Evolutionary conservation across 768 basidiomycete species (phyloP).

Genomic region (Hemileccinum rubropunctum): DNA sequence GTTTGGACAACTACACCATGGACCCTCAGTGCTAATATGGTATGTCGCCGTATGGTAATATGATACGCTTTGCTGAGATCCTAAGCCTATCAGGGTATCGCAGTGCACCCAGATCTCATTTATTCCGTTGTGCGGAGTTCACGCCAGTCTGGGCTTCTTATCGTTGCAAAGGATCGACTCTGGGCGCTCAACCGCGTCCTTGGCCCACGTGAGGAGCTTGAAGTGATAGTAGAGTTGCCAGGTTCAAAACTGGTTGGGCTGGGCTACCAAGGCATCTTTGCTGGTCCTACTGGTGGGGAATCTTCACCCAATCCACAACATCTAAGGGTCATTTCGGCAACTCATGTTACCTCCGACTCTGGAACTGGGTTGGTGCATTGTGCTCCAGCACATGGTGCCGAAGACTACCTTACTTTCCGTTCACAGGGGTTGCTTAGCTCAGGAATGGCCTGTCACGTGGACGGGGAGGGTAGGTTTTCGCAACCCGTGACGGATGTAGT

Average conservation of each 20-base stretch:
- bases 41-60: constrained; percentile 31
- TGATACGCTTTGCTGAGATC: not conserved
- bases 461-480: constrained; percentile 71
- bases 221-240: constrained; percentile 19
- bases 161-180: constrained; percentile 54
- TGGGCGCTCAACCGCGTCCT: constrained; percentile 30
- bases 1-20: constrained; percentile 99
- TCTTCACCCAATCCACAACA: not conserved
- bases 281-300: constrained; percentile 18
- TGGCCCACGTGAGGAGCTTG: constrained; percentile 20
- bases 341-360: constrained; percentile 81
- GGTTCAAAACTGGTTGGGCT: constrained; percentile 55
- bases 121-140: constrained; percentile 53
- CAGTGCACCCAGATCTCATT: constrained; percentile 68
- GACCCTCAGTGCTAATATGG: constrained; percentile 96
- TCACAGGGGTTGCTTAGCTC: constrained; percentile 46
- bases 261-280: constrained; percentile 63
- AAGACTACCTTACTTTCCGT: constrained; percentile 85
- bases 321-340: constrained; percentile 58
- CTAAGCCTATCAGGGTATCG: constrained; percentile 67
- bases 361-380: constrained; percentile 96
- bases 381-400: constrained; percentile 91
- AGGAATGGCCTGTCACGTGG: constrained; percentile 77
- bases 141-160: constrained; percentile 30
- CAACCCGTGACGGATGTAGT: constrained; percentile 54